Conservation (phyloP, 148 eudicot genomes). For the Chenopodium album region DNA sequence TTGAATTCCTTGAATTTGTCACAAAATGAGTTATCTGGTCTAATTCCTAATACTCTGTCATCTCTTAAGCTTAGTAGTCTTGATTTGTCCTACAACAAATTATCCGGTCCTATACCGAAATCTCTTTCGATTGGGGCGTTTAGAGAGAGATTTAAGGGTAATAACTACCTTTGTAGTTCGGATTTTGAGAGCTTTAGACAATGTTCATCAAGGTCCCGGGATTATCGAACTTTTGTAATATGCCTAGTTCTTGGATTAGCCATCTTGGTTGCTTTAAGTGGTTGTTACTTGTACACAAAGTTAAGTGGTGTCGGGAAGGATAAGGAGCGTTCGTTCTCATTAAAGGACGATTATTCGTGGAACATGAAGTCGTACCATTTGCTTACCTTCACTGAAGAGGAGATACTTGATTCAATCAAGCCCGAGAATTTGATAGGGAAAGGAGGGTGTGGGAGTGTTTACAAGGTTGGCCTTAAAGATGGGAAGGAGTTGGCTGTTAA, state of each 20-base stretch:
- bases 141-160: slow-evolving; percentile 67
- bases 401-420: slow-evolving; percentile 70
- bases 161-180: slow-evolving; percentile 72
- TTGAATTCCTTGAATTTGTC: slow-evolving; percentile 74
- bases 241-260: slow-evolving; percentile 41
- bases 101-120: slow-evolving; percentile 65
- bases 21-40: slow-evolving; percentile 59
- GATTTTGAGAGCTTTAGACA: slow-evolving; percentile 40
- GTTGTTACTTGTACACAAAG: slow-evolving; percentile 41
- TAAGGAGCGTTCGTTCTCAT: slow-evolving; percentile 36
- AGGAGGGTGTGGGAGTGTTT: slow-evolving; percentile 92
- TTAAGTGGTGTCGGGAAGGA: slow-evolving; percentile 22
- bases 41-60: slow-evolving; percentile 55
- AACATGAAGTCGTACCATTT: slow-evolving; percentile 82
- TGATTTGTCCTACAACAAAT: slow-evolving; percentile 66
- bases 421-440: slow-evolving; percentile 82
- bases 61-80: slow-evolving; percentile 64
- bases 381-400: slow-evolving; percentile 70
- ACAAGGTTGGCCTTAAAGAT: slow-evolving; percentile 53
- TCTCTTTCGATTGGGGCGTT: slow-evolving; percentile 52
- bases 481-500: slow-evolving; percentile 78
- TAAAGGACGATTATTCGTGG: slow-evolving; percentile 76
- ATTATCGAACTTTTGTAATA: slow-evolving; percentile 33
- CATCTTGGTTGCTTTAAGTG: slow-evolving; percentile 32
- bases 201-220: slow-evolving; percentile 41